Evolutionary conservation across 1,284 basidiomycete species (phyloP).

Genomic region (Trichosporon coremiiforme): DNA sequence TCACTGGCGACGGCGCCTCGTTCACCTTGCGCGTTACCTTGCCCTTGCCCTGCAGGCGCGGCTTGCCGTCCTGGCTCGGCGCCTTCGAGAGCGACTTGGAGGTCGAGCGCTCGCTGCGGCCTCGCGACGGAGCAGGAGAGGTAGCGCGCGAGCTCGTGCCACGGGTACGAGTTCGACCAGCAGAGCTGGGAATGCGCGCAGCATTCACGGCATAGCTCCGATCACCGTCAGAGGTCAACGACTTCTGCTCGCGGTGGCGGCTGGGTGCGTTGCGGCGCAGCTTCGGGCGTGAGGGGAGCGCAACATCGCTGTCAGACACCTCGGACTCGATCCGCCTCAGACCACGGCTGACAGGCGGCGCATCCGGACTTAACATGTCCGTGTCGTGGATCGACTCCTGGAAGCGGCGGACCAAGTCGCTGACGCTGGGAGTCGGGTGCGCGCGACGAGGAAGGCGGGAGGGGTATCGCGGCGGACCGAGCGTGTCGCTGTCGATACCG

Average conservation of each 20-base stretch:
- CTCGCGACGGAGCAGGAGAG: conserved; percentile 2
- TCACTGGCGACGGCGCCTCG: conserved; percentile 6
- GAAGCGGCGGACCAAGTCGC: conserved; percentile 81
- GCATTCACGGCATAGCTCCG: conserved; percentile 85
- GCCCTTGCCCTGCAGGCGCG: conserved; percentile 47
- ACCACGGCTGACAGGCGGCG: background rate
- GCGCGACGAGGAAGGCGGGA: conserved; percentile 70
- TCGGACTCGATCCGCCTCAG: conserved; percentile 28
- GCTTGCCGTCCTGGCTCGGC: conserved; percentile 37
- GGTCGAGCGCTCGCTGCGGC: conserved; percentile 4
- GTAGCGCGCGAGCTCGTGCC: background rate
- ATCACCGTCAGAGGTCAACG: conserved; percentile 74
- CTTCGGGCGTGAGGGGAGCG: conserved; percentile 20
- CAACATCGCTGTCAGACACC: conserved; percentile 54
- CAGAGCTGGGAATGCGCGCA: conserved; percentile 33
- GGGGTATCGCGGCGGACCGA: conserved; percentile 38
- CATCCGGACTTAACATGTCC: conserved; percentile 27
- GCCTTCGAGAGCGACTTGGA: conserved; percentile 24
- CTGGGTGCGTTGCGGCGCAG: conserved; percentile 18
- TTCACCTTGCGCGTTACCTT: conserved; percentile 38
- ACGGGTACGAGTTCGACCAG: background rate
- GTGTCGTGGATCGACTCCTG: conserved; percentile 41
- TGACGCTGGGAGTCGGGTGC: conserved; percentile 63
- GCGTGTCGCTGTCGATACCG: conserved; percentile 52
- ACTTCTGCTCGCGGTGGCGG: conserved; percentile 18